Conservation (phyloP, 371 early-diverging fungal genomes). For the Thermomucor indicae-seudaticae region DNA sequence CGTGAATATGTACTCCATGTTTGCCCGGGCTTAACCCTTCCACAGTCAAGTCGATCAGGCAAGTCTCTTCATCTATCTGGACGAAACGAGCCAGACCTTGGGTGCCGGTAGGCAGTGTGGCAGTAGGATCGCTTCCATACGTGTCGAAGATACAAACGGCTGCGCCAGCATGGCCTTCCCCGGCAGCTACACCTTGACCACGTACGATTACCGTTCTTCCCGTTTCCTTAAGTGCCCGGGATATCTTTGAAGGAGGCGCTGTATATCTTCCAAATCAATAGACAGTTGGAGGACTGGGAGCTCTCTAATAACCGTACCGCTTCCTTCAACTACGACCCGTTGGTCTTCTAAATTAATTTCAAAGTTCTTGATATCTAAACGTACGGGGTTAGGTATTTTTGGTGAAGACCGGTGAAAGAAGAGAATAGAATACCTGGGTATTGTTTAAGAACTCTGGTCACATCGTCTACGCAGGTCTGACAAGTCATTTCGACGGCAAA, state of each 20-base stretch:
- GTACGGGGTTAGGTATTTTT: constrained; percentile 5
- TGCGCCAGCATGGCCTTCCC: constrained; percentile 61
- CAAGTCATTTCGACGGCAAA: constrained; percentile 86
- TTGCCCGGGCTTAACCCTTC: constrained; percentile 64
- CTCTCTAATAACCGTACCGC: constrained; percentile 42
- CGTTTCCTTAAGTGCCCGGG: constrained; percentile 55
- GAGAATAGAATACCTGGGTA: constrained; percentile 41
- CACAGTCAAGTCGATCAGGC: constrained; percentile 76
- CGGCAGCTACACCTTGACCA: constrained; percentile 69
- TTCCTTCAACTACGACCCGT: constrained; percentile 61
- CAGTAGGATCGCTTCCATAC: constrained; percentile 35
- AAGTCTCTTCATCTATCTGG: constrained; percentile 63
- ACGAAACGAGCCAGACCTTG: constrained; percentile 81
- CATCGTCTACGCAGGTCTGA: constrained; percentile 65
- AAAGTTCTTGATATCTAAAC: constrained; percentile 45
- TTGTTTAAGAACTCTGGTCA: constrained; percentile 50
- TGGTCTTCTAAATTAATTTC: constrained; percentile 57
- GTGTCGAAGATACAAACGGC: constrained; percentile 88
- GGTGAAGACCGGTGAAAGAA: background rate
- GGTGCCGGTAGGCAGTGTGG: constrained; percentile 36
- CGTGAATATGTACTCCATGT: constrained; percentile 74
- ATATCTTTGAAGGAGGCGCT: constrained; percentile 67
- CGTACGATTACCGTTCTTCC: constrained; percentile 74
- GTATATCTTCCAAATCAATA: background rate
- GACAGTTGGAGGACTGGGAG: no score